phyloP scores from a whole-genome alignment of 345 rosid genomes.

The Zanthoxylum bungeanum region DNA sequence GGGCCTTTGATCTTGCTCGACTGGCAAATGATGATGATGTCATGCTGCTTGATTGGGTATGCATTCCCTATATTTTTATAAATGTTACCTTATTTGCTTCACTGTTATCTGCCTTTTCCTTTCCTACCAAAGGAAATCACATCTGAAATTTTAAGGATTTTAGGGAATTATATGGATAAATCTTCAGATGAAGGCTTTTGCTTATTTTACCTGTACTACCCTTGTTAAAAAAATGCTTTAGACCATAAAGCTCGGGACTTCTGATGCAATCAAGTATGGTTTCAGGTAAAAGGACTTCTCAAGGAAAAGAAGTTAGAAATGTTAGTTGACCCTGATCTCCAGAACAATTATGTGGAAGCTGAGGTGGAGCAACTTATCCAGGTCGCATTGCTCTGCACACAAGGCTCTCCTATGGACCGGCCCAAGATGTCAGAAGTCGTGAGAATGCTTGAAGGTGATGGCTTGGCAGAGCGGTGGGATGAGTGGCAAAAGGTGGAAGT shows the following conservation, averaged over 20 bases:
- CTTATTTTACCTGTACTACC: neutral
- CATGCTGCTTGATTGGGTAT: slow-evolving; percentile 98
- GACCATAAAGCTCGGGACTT: neutral
- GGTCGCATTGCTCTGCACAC: slow-evolving; percentile 92
- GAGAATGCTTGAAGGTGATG: slow-evolving; percentile 95
- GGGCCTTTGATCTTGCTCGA: slow-evolving; percentile 97
- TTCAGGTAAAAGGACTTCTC: slow-evolving; percentile 91
- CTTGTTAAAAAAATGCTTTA: neutral
- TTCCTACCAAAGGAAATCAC: neutral
- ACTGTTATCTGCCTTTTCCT: neutral
- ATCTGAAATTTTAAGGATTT: neutral
- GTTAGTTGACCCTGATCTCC: slow-evolving; percentile 94
- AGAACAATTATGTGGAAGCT: slow-evolving; percentile 58
- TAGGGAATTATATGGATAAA: neutral
- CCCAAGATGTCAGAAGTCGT: slow-evolving; percentile 98
- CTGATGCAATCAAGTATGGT: slow-evolving; percentile 1
- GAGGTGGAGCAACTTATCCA: slow-evolving; percentile 94
- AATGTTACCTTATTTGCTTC: neutral
- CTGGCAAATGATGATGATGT: slow-evolving; percentile 96
- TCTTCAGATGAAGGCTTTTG: neutral
- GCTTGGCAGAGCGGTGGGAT: slow-evolving; percentile 90
- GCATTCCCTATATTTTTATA: neutral
- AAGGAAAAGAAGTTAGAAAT: slow-evolving; percentile 92
- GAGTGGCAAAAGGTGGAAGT: slow-evolving; percentile 98
- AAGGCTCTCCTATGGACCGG: slow-evolving; percentile 85